A percentile compares a stretch with the other conserved stretches of the same genome.
These are phyloP conservation scores for Graphiopsis chlorocephala DNA, from an alignment of 2,329 filamentous ascomycete species.

Conservation along the genomic window DNA sequence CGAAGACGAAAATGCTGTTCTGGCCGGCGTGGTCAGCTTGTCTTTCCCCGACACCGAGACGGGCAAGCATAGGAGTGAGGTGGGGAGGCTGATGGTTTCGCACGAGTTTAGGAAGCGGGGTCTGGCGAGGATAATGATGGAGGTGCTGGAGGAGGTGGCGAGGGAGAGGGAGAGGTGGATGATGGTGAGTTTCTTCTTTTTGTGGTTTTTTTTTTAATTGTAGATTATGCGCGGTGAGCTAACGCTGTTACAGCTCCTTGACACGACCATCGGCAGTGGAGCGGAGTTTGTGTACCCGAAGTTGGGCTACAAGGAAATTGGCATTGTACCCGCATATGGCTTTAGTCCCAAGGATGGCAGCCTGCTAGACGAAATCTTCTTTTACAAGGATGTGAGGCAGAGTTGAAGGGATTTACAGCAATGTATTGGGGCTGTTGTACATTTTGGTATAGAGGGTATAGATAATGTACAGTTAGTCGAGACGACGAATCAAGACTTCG, in stretches of 20 bases:
- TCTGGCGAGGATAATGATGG: constrained; percentile 53
- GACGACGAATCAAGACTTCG: background rate
- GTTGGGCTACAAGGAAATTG: constrained; percentile 57
- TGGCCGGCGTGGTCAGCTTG: constrained; percentile 59
- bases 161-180: constrained; percentile 48
- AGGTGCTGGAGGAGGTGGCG: constrained; percentile 56
- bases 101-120: constrained; percentile 52
- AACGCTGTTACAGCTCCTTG: constrained; percentile 44
- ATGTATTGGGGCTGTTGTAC: constrained; percentile 9
- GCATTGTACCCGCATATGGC: constrained; percentile 55
- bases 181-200: constrained; percentile 45
- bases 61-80: constrained; percentile 52
- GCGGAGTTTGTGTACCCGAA: constrained; percentile 55
- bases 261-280: constrained; percentile 51
- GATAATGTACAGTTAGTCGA: constrained; percentile 3
- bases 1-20: constrained; percentile 42
- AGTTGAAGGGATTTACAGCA: background rate
- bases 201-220: background rate
- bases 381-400: constrained; percentile 55
- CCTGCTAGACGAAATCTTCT: constrained; percentile 53
- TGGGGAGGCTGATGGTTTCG: constrained; percentile 60
- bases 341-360: constrained; percentile 48
- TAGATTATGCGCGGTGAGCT: constrained; percentile 4
- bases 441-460: constrained; percentile 16
- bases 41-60: constrained; percentile 54